Base-by-base conservation (phyloP, 139 green algal species). In the Chlamydomonas sp. region DNA sequence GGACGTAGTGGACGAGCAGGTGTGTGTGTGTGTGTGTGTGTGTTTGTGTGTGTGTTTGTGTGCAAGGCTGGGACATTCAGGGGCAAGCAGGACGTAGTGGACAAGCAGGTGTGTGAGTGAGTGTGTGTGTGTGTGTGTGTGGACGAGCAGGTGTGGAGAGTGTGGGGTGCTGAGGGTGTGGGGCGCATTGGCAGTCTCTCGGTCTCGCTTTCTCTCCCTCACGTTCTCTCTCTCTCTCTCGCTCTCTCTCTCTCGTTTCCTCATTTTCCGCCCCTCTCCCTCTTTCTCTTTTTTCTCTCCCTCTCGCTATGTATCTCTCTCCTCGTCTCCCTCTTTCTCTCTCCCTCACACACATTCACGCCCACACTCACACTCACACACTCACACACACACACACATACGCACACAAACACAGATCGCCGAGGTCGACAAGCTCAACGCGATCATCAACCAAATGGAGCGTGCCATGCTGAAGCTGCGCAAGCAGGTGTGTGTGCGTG, bases 341-440 rank as follows among this genome's bases (percentile, higher is more conserved):
- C 54, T 10, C 54, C 26, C 10, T 10, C 54, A 26, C 54, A 16
- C 54, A 16, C 10, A 63, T 30, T 10, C 54, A 54, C 13, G 20
- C 54, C 20, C 10, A 63, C 54, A 16, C 54, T 13, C 54, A 16
- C 10, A 63, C 54, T 24, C 54, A 33, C 20, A 16, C 10, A 63
- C 54, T 26, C 54, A 26, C 54, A 16, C 10, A 63, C 54, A 16
- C n/a, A 28, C 54, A 63, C 54, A 63, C 54, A 16, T 30, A 26
- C 10, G 6, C 54, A 63, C 10, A 16, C 54, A 28, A 63, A 28
- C 54, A 24, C 26, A 28, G 3, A 28, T 5, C 8, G 29, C 24
- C 26, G 33, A 72, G 78, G 80, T 94, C 5, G 88, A 92, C 71
- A 90, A 87, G 72, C 81, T 90, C 13, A 91, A 90, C 64, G 74